Conservation (phyloP, 2,329 filamentous ascomycete species). For the Lachnellula cervina region DNA sequence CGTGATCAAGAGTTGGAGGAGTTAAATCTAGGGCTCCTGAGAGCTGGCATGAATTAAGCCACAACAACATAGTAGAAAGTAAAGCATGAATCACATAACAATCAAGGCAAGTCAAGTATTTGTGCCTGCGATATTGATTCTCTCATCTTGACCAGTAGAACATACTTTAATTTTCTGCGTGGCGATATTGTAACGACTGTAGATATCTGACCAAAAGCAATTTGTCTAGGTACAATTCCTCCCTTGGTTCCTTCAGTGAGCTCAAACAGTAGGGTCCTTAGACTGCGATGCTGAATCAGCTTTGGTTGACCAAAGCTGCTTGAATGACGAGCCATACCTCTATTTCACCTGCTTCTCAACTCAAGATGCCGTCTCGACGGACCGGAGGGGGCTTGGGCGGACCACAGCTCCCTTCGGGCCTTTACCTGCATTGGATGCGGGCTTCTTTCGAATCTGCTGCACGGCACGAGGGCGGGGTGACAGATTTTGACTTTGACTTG, state of each 20-base stretch:
- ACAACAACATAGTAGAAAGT: no score
- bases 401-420: constrained; percentile 40
- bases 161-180: neutral
- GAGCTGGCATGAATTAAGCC: no score
- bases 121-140: no score
- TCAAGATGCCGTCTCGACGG: constrained; percentile 52
- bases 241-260: constrained; percentile 7
- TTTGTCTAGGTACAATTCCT: constrained; percentile 11
- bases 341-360: constrained; percentile 26
- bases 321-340: constrained; percentile 13
- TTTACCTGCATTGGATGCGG: constrained; percentile 32
- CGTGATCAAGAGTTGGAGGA: no score
- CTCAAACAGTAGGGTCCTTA: constrained; percentile 7
- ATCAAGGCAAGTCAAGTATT: no score
- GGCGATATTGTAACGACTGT: constrained; percentile 8
- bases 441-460: constrained; percentile 41
- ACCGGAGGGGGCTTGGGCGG: constrained; percentile 64
- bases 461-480: constrained; percentile 39
- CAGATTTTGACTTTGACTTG: constrained; percentile 37
- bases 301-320: neutral
- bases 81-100: no score
- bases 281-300: constrained; percentile 8
- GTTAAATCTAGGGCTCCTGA: no score
- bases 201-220: constrained; percentile 14
- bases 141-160: neutral